A percentile compares a stretch with the other conserved stretches of the same genome.
Evolutionary conservation across 1,139 yeast species (phyloP).

Genomic region (Candida sanyaensis): DNA sequence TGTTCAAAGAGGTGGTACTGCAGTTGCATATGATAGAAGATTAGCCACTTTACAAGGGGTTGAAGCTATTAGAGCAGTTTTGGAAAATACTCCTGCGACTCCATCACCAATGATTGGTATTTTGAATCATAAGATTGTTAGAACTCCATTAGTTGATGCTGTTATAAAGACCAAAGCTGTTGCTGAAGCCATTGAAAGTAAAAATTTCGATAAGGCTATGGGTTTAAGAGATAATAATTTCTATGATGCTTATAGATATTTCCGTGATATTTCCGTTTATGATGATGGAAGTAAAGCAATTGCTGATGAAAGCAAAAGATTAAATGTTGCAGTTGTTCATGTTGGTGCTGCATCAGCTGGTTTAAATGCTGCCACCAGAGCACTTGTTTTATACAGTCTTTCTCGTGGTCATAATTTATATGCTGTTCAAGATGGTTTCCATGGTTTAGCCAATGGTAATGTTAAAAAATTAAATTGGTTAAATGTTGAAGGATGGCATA

Average conservation of each 20-base stretch:
- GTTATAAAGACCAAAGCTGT: conserved; percentile 83
- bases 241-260: conserved; percentile 74
- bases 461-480: conserved; percentile 79
- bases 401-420: conserved; percentile 86
- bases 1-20: conserved; percentile 86
- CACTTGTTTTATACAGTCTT: conserved; percentile 88
- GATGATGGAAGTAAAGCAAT: conserved; percentile 63
- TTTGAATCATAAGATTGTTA: conserved; percentile 80
- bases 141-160: conserved; percentile 86
- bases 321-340: conserved; percentile 79
- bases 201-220: conserved; percentile 87
- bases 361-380: conserved; percentile 88
- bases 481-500: conserved; percentile 88
- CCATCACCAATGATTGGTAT: conserved; percentile 83
- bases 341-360: conserved; percentile 99
- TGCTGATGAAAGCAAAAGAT: conserved; percentile 47
- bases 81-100: conserved; percentile 66
- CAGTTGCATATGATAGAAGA: conserved; percentile 76
- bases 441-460: conserved; percentile 83
- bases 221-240: conserved; percentile 84
- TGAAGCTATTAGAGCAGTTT: conserved; percentile 77
- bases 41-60: conserved; percentile 83
- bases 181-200: conserved; percentile 77
- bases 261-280: conserved; percentile 65
- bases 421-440: conserved; percentile 89